Evolutionary conservation across 2,329 filamentous ascomycete genomes (phyloP).

Genomic region (Tolypocladium guangdongense): DNA sequence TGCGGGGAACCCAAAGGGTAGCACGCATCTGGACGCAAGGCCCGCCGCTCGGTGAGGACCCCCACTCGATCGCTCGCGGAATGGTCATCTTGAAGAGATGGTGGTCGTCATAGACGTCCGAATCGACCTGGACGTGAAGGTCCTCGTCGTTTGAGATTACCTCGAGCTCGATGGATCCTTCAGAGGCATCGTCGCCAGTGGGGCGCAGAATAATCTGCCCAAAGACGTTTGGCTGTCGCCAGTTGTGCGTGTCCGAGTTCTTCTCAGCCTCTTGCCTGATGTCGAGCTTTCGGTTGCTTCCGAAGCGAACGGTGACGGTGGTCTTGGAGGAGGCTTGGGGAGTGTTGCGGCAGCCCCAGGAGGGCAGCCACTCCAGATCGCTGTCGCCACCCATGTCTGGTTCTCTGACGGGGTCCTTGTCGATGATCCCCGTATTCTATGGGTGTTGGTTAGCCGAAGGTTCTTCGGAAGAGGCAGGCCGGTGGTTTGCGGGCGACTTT

Average conservation of each 20-base stretch:
- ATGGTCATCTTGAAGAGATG: slow-evolving; percentile 30
- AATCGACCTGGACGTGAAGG: slow-evolving; percentile 22
- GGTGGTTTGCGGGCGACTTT: background rate
- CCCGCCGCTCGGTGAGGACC: slow-evolving; percentile 8
- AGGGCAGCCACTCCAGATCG: slow-evolving; percentile 16
- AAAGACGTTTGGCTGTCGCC: slow-evolving; percentile 24
- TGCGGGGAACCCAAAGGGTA: slow-evolving; percentile 35
- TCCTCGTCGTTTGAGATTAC: slow-evolving; percentile 32
- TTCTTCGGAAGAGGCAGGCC: background rate
- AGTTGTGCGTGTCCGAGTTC: slow-evolving; percentile 6
- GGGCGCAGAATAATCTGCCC: slow-evolving; percentile 36
- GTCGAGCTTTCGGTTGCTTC: slow-evolving; percentile 20
- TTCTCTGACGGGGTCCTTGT: slow-evolving; percentile 13
- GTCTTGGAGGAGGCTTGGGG: slow-evolving; percentile 8
- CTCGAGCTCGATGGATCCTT: slow-evolving; percentile 31
- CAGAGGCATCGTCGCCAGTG: slow-evolving; percentile 16
- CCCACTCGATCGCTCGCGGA: slow-evolving; percentile 24
- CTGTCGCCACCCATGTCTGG: slow-evolving; percentile 9
- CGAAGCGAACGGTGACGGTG: slow-evolving; percentile 21
- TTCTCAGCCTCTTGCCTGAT: slow-evolving; percentile 27
- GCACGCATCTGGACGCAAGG: slow-evolving; percentile 38
- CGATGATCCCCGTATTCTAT: slow-evolving; percentile 10
- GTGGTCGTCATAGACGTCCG: slow-evolving; percentile 19
- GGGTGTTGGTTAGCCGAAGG: background rate
- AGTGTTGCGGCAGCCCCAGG: slow-evolving; percentile 13